A percentile compares a stretch with the other conserved stretches of the same genome.
phyloP scores from a whole-genome alignment of 768 basidiomycete species.

The Suillus plorans region DNA sequence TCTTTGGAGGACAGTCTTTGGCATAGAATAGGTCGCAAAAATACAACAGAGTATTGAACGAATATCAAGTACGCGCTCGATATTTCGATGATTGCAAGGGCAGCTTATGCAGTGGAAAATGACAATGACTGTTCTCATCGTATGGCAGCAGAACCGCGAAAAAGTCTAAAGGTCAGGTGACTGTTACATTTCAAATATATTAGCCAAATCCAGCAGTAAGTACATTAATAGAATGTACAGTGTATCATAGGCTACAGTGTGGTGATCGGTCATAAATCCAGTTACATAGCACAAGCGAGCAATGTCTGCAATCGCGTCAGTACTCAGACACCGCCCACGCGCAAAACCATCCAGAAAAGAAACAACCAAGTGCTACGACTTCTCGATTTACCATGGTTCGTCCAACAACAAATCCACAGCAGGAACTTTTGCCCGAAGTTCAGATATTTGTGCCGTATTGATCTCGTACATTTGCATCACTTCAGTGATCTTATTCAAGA shows the following conservation, averaged over 20 bases:
- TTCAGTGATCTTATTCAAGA: background rate
- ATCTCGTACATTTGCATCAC: background rate
- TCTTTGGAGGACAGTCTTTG: background rate
- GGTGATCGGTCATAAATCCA: background rate
- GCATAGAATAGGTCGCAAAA: background rate
- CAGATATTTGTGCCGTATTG: background rate
- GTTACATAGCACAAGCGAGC: background rate
- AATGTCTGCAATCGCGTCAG: background rate
- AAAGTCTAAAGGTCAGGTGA: background rate
- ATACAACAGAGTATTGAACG: background rate
- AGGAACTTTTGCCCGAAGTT: background rate
- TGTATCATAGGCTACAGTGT: background rate
- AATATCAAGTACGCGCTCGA: background rate
- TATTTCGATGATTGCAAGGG: background rate
- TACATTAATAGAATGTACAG: background rate
- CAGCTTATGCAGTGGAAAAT: background rate
- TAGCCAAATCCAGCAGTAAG: background rate
- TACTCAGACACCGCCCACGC: background rate
- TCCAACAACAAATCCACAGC: background rate
- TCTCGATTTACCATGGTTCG: background rate
- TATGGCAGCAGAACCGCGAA: background rate
- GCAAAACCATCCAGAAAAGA: background rate
- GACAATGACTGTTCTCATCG: background rate
- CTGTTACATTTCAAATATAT: no score
- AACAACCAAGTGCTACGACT: no score